Evolutionary conservation across 148 eudicot species (phyloP), one percentile per base, ranked within the genome.

Genomic region (Amaranthus palmeri): DNA sequence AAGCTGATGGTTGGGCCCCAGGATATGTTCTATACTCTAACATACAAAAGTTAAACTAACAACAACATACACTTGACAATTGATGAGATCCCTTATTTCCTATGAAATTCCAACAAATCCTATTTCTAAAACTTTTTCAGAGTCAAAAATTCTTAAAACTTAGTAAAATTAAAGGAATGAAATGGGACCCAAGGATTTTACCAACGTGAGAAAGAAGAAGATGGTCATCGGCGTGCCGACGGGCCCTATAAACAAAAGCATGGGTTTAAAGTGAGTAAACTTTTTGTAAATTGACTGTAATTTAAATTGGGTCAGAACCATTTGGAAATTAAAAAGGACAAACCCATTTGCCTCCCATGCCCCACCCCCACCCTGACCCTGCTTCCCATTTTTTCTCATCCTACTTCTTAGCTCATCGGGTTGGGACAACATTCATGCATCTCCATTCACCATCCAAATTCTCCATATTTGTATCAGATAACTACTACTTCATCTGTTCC

Each of bases 141-240:
- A 25, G 36, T 25, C 36, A 25, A 25, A 25, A 25, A 2, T 25
- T 25, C 13, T 12, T 71, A 56, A 44, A 10, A 11, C 18, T 58
- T 60, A 66, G 49, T 47, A 9, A 53, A 59, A 47, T 36, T 6
- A 6, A 48, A 43, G 25, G 25, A 63, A 52, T 25, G 36, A n/a
- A 42, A 62, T 6, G 63, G 70, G 70, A 42, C 70, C 70, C 60
- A 4, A 8, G 1, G 14, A 51, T 3, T 13, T 61, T 11, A 55
- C 25, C 47, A 54, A 58, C 3, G 43, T 47, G 18, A 48, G 15
- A 61, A 52, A 36, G 56, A 7, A 40, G 18, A 58, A 67, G 10
- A 53, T 42, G 65, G 50, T 40, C 59, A 74, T 49, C 43, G 71
- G 66, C 77, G 77, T 74, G 72, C 42, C 12, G 61, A 47, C 47